A percentile compares a stretch with the other conserved stretches of the same genome.
phyloP scores from a whole-genome alignment of 2,329 filamentous ascomycete species.

The Mollisiaceae sp. region DNA sequence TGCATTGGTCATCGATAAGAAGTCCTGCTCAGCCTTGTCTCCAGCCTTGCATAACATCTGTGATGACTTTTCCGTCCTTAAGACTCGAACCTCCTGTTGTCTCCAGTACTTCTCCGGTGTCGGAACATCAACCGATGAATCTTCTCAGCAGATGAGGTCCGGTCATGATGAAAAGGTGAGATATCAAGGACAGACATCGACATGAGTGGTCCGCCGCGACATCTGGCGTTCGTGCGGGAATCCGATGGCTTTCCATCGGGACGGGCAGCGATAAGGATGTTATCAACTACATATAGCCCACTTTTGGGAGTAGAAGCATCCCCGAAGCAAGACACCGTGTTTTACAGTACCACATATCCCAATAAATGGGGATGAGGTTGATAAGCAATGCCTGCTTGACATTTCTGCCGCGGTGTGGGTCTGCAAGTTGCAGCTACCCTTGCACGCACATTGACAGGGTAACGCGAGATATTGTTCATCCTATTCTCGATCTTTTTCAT shows the following conservation, averaged over 20 bases:
- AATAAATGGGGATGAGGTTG: background rate
- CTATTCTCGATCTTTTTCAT: background rate
- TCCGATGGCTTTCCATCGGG: conserved; percentile 5
- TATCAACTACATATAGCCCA: background rate
- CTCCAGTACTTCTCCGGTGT: background rate
- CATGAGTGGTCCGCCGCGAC: background rate
- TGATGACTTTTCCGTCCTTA: background rate
- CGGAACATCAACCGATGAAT: background rate
- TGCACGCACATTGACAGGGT: background rate
- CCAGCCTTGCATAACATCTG: conserved; percentile 4
- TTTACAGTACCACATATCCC: background rate
- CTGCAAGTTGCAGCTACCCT: background rate
- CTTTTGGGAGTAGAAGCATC: background rate
- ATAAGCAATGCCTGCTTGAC: background rate
- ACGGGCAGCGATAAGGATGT: conserved; percentile 6
- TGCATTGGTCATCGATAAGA: conserved; percentile 20
- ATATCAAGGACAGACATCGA: background rate
- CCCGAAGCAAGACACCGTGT: background rate
- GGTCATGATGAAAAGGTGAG: background rate
- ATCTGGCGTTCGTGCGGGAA: background rate
- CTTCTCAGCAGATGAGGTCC: background rate
- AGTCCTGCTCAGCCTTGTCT: conserved; percentile 6
- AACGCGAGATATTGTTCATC: too few species aligned
- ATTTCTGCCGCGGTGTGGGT: background rate
- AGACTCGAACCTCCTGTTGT: background rate